phyloP scores from a whole-genome alignment of 1,284 basidiomycete genomes.

The Wallemia ichthyophaga region DNA sequence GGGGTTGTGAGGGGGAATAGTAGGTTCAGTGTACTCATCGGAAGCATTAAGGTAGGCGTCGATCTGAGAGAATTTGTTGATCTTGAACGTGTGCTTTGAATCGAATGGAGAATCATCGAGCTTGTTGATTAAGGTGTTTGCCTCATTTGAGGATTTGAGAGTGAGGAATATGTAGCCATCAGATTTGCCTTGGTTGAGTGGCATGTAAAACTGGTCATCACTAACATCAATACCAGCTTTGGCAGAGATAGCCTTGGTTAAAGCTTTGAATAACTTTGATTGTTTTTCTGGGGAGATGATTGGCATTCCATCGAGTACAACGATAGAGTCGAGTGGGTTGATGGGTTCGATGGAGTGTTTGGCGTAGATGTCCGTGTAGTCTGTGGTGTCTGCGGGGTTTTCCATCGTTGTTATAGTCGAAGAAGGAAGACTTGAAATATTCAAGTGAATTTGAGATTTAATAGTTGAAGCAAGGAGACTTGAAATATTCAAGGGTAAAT shows the following conservation, averaged over 20 bases:
- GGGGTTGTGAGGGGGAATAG: constrained; percentile 45
- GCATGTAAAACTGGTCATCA: constrained; percentile 15
- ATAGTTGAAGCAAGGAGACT: too few relatives aligned
- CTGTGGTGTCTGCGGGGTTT: too few relatives aligned
- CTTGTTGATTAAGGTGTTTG: constrained; percentile 41
- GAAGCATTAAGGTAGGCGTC: constrained; percentile 54
- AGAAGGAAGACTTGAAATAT: too few relatives aligned
- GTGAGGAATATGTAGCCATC: constrained; percentile 51
- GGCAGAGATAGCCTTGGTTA: constrained; percentile 15
- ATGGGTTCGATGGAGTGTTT: constrained; percentile 14
- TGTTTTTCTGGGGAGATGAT: constrained; percentile 14
- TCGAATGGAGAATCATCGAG: constrained; percentile 76
- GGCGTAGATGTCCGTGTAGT: not conserved
- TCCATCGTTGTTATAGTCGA: too few relatives aligned
- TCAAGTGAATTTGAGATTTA: too few relatives aligned
- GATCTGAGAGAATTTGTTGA: constrained; percentile 79
- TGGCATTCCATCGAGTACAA: constrained; percentile 18
- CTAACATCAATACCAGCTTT: constrained; percentile 15
- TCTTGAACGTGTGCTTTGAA: constrained; percentile 60
- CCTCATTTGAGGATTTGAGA: constrained; percentile 49
- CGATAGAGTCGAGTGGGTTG: constrained; percentile 17
- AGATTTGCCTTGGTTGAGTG: constrained; percentile 11
- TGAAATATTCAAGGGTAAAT: too few relatives aligned
- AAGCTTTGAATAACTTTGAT: constrained; percentile 15
- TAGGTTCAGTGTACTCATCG: constrained; percentile 54